Percentiles rank a stretch among this genome's conserved stretches.
Evolutionary conservation across 495 filamentous ascomycete genomes (phyloP).

Genomic region (Rhypophila decipiens): DNA sequence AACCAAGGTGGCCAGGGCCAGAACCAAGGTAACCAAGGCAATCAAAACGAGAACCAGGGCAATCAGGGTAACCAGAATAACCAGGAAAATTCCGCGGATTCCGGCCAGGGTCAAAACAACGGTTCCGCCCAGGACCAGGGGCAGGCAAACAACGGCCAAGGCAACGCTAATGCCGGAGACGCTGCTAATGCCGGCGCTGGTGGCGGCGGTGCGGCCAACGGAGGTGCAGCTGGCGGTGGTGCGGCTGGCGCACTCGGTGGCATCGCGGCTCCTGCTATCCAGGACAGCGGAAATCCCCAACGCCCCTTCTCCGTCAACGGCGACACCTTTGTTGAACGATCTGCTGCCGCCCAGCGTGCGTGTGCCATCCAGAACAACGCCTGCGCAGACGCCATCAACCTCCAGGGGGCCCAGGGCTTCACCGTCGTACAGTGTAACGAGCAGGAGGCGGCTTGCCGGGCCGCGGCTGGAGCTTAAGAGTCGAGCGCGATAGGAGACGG

Average conservation of each 20-base stretch:
- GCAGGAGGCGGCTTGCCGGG: conserved; percentile 30
- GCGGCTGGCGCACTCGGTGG: conserved; percentile 22
- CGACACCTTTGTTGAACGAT: conserved; percentile 40
- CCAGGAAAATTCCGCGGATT: too few species aligned
- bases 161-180: not conserved
- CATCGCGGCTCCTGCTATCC: conserved; percentile 26
- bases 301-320: conserved; percentile 47
- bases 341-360: conserved; percentile 35
- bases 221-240: not conserved
- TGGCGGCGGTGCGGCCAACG: not conserved
- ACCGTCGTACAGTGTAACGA: conserved; percentile 37
- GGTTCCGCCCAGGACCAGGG: too few species aligned
- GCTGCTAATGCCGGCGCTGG: not conserved
- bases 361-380: conserved; percentile 45
- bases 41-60: not conserved
- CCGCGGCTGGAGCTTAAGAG: conserved; percentile 10
- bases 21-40: conserved; percentile 1
- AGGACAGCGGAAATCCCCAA: conserved; percentile 33
- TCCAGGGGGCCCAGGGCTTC: conserved; percentile 21
- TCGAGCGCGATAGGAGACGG: too few species aligned
- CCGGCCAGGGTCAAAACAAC: not conserved
- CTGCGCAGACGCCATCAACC: conserved; percentile 43
- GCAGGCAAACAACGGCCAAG: conserved; percentile 4
- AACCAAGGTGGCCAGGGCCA: too few species aligned
- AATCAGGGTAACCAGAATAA: conserved; percentile 1